Conservation (phyloP, 139 green algal species). For the Nannochloris sp. region DNA sequence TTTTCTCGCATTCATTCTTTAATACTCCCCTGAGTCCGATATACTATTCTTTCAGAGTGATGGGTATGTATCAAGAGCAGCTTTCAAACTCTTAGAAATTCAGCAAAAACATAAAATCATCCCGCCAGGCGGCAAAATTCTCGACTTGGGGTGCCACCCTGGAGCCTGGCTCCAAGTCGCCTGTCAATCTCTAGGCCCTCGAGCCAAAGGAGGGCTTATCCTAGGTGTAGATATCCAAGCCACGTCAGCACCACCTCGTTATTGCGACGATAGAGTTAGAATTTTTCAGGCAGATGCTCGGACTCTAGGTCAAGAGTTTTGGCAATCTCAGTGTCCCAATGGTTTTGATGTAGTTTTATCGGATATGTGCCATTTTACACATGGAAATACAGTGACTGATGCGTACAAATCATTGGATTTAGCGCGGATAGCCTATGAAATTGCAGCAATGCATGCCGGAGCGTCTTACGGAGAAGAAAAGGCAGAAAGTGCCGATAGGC, state of each 20-base stretch:
- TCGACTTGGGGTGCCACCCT: conserved; percentile 74
- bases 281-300: conserved; percentile 61
- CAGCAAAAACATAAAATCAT: conserved; percentile 76
- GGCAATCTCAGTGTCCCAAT: conserved; percentile 29
- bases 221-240: conserved; percentile 70
- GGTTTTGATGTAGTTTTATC: conserved; percentile 32
- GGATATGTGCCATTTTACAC: conserved; percentile 77
- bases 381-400: conserved; percentile 41
- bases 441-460: conserved; percentile 40
- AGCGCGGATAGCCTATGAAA: conserved; percentile 53
- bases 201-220: conserved; percentile 47
- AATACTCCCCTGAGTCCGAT: conserved; percentile 9
- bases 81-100: conserved; percentile 78
- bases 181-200: conserved; percentile 64
- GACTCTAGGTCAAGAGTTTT: conserved; percentile 39
- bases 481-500: too few relatives aligned
- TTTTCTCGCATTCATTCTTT: not conserved
- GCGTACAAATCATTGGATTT: conserved; percentile 70
- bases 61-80: conserved; percentile 66
- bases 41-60: conserved; percentile 36
- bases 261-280: conserved; percentile 56
- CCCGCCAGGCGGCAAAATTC: conserved; percentile 34
- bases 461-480: not conserved
- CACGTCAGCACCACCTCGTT: conserved; percentile 35
- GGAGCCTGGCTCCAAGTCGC: conserved; percentile 74